Conservation (phyloP, 805 yeast species). For the Saturnispora mendoncae region DNA sequence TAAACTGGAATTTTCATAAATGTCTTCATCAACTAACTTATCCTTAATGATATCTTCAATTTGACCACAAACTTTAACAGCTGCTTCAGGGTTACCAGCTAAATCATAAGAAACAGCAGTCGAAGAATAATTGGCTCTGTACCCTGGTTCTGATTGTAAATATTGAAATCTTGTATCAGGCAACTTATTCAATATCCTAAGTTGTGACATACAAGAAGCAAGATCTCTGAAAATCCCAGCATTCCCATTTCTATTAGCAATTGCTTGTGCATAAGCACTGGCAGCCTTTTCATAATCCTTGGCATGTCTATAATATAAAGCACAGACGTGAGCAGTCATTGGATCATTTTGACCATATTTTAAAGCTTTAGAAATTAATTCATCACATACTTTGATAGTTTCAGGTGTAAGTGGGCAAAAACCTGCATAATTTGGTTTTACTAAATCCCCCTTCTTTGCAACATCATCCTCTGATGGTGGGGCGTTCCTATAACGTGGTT, state of each 20-base stretch:
- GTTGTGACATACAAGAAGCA: constrained; percentile 69
- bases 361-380: constrained; percentile 52
- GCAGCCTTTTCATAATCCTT: constrained; percentile 70
- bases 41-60: constrained; percentile 71
- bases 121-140: constrained; percentile 85
- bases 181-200: constrained; percentile 60
- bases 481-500: constrained; percentile 8
- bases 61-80: constrained; percentile 62
- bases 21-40: constrained; percentile 55
- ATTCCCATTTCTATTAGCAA: constrained; percentile 71
- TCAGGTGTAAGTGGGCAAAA: constrained; percentile 40
- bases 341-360: constrained; percentile 52
- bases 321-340: constrained; percentile 76
- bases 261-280: constrained; percentile 65
- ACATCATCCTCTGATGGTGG: constrained; percentile 10
- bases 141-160: constrained; percentile 69
- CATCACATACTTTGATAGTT: constrained; percentile 54
- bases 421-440: constrained; percentile 7
- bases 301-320: constrained; percentile 66
- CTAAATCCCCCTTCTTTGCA: constrained; percentile 5
- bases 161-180: constrained; percentile 56
- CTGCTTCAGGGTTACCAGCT: constrained; percentile 54
- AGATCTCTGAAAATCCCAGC: constrained; percentile 75
- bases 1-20: constrained; percentile 76
- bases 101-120: constrained; percentile 80